These are phyloP conservation scores for Agapanthus africanus DNA, from an alignment of 106 monocot genomes.

Conservation along the genomic window DNA sequence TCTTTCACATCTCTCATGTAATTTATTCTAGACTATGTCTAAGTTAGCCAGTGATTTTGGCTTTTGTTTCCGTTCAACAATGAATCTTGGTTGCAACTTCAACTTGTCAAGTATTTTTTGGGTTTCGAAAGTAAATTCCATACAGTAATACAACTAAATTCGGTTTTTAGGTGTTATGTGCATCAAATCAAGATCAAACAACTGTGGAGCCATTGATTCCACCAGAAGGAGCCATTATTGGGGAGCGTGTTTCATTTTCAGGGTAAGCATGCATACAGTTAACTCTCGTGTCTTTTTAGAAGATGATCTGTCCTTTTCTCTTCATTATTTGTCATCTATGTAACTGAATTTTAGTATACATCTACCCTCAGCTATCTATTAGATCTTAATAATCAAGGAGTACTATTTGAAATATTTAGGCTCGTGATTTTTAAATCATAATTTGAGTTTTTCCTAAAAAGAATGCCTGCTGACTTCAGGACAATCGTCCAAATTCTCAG, in stretches of 20 bases:
- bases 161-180: conserved; percentile 75
- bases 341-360: not conserved
- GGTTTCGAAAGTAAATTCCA: not conserved
- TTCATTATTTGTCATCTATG: not conserved
- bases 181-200: conserved; percentile 89
- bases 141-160: not conserved
- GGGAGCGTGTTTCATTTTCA: conserved; percentile 67
- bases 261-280: conserved; percentile 39
- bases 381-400: not conserved
- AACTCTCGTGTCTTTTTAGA: no score
- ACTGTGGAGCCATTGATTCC: conserved; percentile 84
- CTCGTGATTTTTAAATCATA: not conserved
- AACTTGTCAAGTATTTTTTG: not conserved
- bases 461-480: not conserved
- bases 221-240: conserved; percentile 69
- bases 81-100: not conserved
- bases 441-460: not conserved
- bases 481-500: not conserved
- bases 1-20: not conserved
- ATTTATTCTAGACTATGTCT: not conserved
- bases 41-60: not conserved
- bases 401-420: not conserved
- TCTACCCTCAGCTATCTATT: not conserved
- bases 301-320: not conserved
- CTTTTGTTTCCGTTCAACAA: not conserved